A percentile compares a stretch with the other conserved stretches of the same genome.
Evolutionary conservation across 345 rosid species (phyloP).

Genomic region (Hibiscus syriacus): DNA sequence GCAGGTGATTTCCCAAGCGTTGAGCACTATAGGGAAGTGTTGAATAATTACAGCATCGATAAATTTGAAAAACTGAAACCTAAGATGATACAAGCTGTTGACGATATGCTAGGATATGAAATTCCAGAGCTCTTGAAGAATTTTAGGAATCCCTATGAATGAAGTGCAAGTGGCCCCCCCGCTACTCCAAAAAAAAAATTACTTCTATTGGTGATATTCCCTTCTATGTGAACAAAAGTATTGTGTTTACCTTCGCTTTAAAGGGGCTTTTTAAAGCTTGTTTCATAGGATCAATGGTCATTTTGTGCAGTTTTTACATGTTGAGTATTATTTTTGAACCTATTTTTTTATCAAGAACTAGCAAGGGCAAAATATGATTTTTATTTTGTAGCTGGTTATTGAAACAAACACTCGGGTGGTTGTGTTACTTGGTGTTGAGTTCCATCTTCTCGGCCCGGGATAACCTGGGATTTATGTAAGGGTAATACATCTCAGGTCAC

Average conservation of each 20-base stretch:
- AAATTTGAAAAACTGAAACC: constrained; percentile 83
- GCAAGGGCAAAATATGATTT: too few relatives aligned
- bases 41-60: constrained; percentile 67
- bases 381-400: too few relatives aligned
- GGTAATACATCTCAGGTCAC: too few relatives aligned
- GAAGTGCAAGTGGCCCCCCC: too few relatives aligned
- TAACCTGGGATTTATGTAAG: too few relatives aligned
- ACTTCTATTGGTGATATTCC: neutral
- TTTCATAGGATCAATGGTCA: neutral
- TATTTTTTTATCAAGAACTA: too few relatives aligned
- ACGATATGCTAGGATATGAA: constrained; percentile 86
- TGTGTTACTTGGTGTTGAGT: too few relatives aligned
- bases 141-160: constrained; percentile 77
- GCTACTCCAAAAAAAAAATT: too few relatives aligned
- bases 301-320: neutral
- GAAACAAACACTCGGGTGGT: too few relatives aligned
- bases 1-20: constrained; percentile 79
- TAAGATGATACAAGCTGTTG: constrained; percentile 81
- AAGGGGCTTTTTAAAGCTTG: neutral
- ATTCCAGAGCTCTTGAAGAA: constrained; percentile 80
- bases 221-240: neutral
- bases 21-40: constrained; percentile 64
- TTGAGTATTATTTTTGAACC: neutral
- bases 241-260: neutral
- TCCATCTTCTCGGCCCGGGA: too few relatives aligned